A percentile compares a stretch with the other conserved stretches of the same genome.
Evolutionary conservation across 2,329 filamentous ascomycete species (phyloP).

Genomic region (Fusarium poae): DNA sequence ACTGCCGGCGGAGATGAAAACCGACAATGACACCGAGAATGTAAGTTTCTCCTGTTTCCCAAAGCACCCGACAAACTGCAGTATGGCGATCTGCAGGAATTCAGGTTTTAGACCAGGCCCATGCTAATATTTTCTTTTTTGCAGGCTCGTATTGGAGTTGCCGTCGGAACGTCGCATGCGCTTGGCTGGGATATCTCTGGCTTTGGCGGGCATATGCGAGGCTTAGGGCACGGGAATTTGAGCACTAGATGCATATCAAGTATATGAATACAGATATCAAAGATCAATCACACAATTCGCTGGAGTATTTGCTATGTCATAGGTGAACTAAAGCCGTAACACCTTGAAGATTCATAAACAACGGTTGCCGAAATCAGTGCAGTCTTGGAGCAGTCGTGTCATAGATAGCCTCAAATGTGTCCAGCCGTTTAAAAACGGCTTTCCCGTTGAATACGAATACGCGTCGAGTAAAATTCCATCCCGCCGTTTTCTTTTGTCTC

Average conservation of each 20-base stretch:
- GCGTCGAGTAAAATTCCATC: neutral
- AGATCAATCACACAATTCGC: neutral
- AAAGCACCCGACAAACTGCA: neutral
- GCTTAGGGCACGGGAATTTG: neutral
- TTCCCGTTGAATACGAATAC: neutral
- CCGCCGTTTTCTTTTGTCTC: neutral
- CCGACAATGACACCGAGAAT: no score
- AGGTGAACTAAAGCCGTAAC: neutral
- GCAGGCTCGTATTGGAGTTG: no score
- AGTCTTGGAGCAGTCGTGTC: neutral
- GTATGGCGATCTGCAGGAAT: neutral
- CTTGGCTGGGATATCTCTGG: neutral
- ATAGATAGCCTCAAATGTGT: neutral
- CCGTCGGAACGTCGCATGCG: neutral
- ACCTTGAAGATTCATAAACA: neutral
- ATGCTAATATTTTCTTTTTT: neutral
- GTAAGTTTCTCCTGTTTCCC: no score
- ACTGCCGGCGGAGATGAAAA: no score
- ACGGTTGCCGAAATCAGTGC: neutral
- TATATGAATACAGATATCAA: neutral
- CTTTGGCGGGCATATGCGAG: neutral
- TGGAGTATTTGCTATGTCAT: neutral
- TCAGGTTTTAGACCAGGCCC: neutral
- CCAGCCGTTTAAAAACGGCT: neutral
- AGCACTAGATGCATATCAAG: constrained; percentile 4